These are phyloP conservation scores for Teratosphaeria epicoccoides DNA, from an alignment of 2,329 filamentous ascomycete species.

Conservation along the genomic window DNA sequence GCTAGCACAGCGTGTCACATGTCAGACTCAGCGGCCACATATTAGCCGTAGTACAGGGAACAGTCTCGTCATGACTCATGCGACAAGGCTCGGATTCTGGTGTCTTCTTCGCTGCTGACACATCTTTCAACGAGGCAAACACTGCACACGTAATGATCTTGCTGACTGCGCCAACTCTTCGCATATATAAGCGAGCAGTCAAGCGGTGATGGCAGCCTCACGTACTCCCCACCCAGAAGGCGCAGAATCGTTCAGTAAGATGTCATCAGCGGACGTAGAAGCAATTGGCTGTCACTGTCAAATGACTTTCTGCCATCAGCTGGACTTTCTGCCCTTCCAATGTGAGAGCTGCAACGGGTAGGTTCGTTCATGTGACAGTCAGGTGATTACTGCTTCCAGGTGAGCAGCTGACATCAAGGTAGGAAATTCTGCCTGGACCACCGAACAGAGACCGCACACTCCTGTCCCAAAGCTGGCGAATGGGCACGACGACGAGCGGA, in stretches of 20 bases:
- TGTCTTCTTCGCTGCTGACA: conserved; percentile 3
- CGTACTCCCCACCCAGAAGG: neutral
- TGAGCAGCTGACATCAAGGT: neutral
- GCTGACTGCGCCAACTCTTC: neutral
- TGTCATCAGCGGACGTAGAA: conserved; percentile 68
- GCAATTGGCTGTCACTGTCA: conserved; percentile 87
- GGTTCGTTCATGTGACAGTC: conserved; percentile 6
- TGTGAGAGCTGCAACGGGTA: conserved; percentile 73
- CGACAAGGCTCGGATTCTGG: neutral
- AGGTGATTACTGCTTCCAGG: no score
- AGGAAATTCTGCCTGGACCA: conserved; percentile 77
- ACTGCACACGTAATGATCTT: neutral
- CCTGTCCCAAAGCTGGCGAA: conserved; percentile 50
- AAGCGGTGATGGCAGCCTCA: conserved; percentile 3
- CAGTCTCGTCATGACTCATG: neutral
- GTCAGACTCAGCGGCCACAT: no score
- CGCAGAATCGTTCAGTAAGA: conserved; percentile 51
- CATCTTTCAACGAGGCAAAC: neutral
- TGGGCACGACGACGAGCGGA: conserved; percentile 45
- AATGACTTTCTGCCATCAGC: conserved; percentile 79
- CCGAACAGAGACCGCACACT: conserved; percentile 73
- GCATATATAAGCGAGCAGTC: neutral
- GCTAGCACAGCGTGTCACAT: neutral
- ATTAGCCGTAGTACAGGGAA: no score
- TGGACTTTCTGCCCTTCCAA: conserved; percentile 90